These are phyloP conservation scores for Cerrena zonata DNA, from an alignment of 1,284 basidiomycete species.

Conservation along the genomic window DNA sequence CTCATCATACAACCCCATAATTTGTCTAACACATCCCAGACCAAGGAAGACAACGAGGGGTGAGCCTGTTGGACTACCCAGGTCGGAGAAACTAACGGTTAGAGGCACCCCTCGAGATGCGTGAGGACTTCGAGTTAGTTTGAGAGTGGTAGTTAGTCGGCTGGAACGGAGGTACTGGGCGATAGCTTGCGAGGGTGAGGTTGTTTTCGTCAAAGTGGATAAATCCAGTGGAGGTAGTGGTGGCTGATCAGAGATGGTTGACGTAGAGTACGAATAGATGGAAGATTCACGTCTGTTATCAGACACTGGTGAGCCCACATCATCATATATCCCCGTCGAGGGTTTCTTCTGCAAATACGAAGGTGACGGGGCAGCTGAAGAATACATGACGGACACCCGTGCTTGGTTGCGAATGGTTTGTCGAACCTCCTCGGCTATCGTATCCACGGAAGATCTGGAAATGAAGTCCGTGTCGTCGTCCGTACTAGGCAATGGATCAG, in stretches of 20 bases:
- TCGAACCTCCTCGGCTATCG: constrained; percentile 73
- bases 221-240: constrained; percentile 26
- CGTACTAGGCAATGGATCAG: constrained; percentile 32
- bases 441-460: constrained; percentile 76
- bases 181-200: constrained; percentile 60
- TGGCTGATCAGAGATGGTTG: constrained; percentile 39
- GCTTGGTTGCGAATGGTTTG: constrained; percentile 59
- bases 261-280: constrained; percentile 32
- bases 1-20: constrained; percentile 93
- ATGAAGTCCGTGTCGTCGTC: constrained; percentile 59
- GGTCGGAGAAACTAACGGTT: constrained; percentile 87
- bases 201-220: constrained; percentile 20
- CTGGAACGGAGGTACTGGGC: constrained; percentile 81
- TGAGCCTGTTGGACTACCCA: constrained; percentile 76
- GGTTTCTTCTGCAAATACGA: constrained; percentile 39
- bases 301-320: constrained; percentile 46
- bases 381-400: constrained; percentile 34
- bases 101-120: constrained; percentile 66
- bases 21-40: constrained; percentile 87
- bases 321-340: constrained; percentile 43
- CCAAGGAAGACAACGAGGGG: constrained; percentile 91
- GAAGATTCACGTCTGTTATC: constrained; percentile 37
- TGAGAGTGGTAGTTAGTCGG: constrained; percentile 77
- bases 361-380: constrained; percentile 37
- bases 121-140: constrained; percentile 73